Base-by-base conservation (phyloP, 495 filamentous ascomycete genomes). In the Haplographium delicatum region DNA sequence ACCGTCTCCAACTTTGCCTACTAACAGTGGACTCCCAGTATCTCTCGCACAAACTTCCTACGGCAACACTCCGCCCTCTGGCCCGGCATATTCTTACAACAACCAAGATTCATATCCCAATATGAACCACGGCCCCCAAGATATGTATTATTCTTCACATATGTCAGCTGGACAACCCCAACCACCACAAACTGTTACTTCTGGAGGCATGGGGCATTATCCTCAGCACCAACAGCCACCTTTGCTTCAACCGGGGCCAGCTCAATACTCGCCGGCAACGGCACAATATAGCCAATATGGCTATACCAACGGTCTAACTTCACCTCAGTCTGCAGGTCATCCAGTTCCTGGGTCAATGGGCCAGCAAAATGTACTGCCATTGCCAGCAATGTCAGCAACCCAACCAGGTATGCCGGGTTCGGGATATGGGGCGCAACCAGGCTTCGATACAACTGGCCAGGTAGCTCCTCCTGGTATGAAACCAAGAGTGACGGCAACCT, bases 381-480 rank as follows among this genome's bases (percentile, higher is more conserved):
- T 91, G 3, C 88, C 88, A 33, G 79, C 73, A 13, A 73, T 69
- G 44, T 63, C 61, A 39, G 68, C 68, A 38, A 72, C 64, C 71
- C 74, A 71, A 65, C 65, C 62, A 51, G 56, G 72, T 53, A 71
- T 79, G 75, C 64, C 59, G 28, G 74, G 50, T 66, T 75, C 68
- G 64, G 72, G 68, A 69, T 73, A 49, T 67, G 67, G 23, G 60
- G 72, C 73, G 8, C 69, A 74, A 51, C 81, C 82, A 60, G 76
- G 80, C 2, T 91, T 87, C 62, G 93, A 98, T 64, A 79, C 82
- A 0, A 93, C 88, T 9, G 93, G 93, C n/a, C 93, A 98, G 68
- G 67, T 93, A 26, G 86, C 89, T 24, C 93, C 93, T 8, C 87
- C 88, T n/a, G 94, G 94, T 3, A 94, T 96, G 75, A 97, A 96